Evolutionary conservation across 768 basidiomycete genomes (phyloP).

Genomic region (Lentinus brumalis): DNA sequence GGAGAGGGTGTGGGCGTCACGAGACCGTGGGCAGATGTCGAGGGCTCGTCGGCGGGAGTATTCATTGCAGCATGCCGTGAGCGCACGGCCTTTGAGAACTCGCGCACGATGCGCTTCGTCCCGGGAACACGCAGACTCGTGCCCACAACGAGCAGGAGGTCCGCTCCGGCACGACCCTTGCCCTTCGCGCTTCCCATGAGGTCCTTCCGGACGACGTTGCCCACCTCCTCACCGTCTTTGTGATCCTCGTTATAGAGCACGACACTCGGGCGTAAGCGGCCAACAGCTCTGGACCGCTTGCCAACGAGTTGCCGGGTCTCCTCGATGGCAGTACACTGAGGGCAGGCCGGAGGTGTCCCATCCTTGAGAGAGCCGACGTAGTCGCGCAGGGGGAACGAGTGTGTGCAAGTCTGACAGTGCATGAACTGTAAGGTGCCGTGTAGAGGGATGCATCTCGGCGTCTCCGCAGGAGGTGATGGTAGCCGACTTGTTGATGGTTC

Average conservation of each 20-base stretch:
- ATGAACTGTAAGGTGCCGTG: constrained; percentile 83
- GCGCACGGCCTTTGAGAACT: constrained; percentile 79
- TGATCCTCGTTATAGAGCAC: constrained; percentile 91
- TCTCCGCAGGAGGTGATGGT: constrained; percentile 55
- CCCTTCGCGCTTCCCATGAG: constrained; percentile 63
- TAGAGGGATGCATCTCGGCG: constrained; percentile 84
- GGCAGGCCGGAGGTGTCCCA: constrained; percentile 75
- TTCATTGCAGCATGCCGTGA: constrained; percentile 43
- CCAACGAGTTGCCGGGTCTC: constrained; percentile 70
- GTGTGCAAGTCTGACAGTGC: constrained; percentile 81
- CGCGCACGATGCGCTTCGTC: constrained; percentile 88
- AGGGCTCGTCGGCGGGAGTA: constrained; percentile 33
- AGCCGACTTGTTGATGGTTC: constrained; percentile 33
- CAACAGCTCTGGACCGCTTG: constrained; percentile 79
- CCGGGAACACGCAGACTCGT: constrained; percentile 89
- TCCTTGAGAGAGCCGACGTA: constrained; percentile 60
- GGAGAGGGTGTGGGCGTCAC: constrained; percentile 52
- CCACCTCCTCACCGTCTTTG: constrained; percentile 84
- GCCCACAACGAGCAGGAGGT: constrained; percentile 86
- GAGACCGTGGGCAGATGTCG: constrained; percentile 27
- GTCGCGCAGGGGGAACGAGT: constrained; percentile 64
- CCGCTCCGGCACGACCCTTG: constrained; percentile 72
- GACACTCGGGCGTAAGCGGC: constrained; percentile 81
- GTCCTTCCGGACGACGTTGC: constrained; percentile 80
- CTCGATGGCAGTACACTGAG: constrained; percentile 73